Base-by-base conservation (phyloP, 306 rosid species). In the Quercus suber region DNA sequence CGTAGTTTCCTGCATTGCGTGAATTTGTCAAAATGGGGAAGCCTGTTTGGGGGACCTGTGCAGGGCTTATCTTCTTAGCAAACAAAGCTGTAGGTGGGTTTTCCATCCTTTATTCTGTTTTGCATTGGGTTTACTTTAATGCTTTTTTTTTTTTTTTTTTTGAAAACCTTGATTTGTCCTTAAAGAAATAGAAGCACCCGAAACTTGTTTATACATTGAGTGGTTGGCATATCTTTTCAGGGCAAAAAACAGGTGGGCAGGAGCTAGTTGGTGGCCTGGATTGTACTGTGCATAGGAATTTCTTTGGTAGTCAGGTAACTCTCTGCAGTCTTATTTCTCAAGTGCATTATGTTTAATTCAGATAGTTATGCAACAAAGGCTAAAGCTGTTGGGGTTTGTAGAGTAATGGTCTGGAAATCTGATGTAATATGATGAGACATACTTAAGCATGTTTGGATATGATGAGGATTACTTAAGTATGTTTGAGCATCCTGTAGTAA, bases 31-130 rank as follows among this genome's bases (percentile, higher is more conserved):
- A 86, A 82, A 73, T 87, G 89, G 98, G 98, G 81, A 95, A 89
- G 88, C 99, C 99, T 80, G 99, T 95, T 53, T 95, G 99, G 99
- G 99, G 99, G 82, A 95, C 98, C 73, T 95, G 99, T 86, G 99
- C 99, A 18, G 99, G 99, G 78, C 99, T 95, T 49, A 93, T 95
- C 77, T 95, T 95, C 88, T 82, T 93, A 86, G 99, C 99, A 65
- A 45, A 95, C 81, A 93, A 87, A 64, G 98, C 99, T 56, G 30
- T 80, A 80, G 98, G 99, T 95, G 68, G 41, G 73, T 81, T 65
- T 78, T 74, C 60, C 74, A 59, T 31, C 84, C 75, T 33, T 85
- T 31, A 65, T 73, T 55, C 11, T 59, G 23, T 8, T 25, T 61
- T 63, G 14, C 45, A 19, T 70, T 33, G 61, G 43, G 59, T 64